Conservation (phyloP, 441 rosid species). For the Euphorbia schlechtendalii region DNA sequence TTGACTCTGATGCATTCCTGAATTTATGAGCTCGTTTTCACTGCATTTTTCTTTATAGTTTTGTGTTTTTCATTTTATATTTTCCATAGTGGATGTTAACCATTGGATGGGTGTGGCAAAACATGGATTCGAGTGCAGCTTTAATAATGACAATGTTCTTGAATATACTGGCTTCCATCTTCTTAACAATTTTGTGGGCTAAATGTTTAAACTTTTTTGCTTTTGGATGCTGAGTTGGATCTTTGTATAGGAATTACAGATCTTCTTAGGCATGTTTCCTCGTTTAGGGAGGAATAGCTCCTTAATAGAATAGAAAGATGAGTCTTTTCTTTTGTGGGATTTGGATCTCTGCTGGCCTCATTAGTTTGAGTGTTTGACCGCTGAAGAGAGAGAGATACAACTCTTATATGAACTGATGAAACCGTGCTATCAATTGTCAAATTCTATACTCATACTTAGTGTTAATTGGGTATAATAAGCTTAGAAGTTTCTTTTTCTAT, state of each 20-base stretch:
- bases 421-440: background rate
- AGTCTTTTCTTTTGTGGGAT: too few relatives aligned
- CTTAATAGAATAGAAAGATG: too few relatives aligned
- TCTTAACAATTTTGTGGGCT: background rate
- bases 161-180: background rate
- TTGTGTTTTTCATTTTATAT: background rate
- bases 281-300: too few relatives aligned
- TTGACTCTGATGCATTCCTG: background rate
- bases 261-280: too few relatives aligned
- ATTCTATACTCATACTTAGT: background rate
- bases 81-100: background rate
- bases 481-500: background rate
- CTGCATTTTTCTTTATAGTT: background rate
- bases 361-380: too few relatives aligned
- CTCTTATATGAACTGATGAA: background rate
- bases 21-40: background rate
- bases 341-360: too few relatives aligned
- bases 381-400: too few relatives aligned
- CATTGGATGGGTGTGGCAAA: background rate
- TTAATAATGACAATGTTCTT: background rate
- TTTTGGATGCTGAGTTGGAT: slow-evolving; percentile 3
- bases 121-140: background rate
- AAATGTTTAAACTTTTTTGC: background rate
- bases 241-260: background rate
- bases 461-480: background rate